These are phyloP conservation scores for Chlorella ohadii DNA, from an alignment of 139 green algal genomes.

Conservation along the genomic window DNA sequence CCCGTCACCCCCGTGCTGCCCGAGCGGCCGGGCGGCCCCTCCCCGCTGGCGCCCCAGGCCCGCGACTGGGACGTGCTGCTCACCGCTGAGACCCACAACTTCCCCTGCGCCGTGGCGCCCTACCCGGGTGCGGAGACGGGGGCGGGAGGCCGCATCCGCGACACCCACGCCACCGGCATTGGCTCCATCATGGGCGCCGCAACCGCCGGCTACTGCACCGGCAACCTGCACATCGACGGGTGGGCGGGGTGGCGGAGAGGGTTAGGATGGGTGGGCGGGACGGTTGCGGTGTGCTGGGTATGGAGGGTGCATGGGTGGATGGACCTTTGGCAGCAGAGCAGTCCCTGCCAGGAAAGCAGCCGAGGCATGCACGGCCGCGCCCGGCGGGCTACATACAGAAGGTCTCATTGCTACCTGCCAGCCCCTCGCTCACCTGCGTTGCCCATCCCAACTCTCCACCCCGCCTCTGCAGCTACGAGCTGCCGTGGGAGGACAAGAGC, in stretches of 20 bases:
- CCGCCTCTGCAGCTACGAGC: conserved; percentile 43
- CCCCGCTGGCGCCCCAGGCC: conserved; percentile 61
- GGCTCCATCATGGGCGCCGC: conserved; percentile 95
- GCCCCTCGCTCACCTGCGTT: no score
- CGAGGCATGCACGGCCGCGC: no score
- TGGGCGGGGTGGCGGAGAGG: no score
- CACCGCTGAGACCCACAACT: conserved; percentile 99
- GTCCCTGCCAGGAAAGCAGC: no score
- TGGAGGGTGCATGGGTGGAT: no score
- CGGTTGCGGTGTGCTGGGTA: no score
- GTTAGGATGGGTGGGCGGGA: no score
- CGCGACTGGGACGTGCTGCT: conserved; percentile 97
- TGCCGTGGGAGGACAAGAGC: conserved; percentile 53
- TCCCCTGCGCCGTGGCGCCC: conserved; percentile 96
- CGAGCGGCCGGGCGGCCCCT: conserved; percentile 70
- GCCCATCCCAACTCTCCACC: no score
- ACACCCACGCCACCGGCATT: conserved; percentile 98
- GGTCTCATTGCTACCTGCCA: no score
- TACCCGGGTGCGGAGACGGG: conserved; percentile 97
- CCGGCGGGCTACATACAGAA: no score
- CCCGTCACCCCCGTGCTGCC: conserved; percentile 84
- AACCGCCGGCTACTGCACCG: conserved; percentile 97
- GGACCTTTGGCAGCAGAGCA: no score
- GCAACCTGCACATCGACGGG: conserved; percentile 89
- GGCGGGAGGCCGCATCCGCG: conserved; percentile 94